Evolutionary conservation across 495 filamentous ascomycete genomes (phyloP), one percentile per base, ranked within the genome.

Genomic region (Penicillium angulare): DNA sequence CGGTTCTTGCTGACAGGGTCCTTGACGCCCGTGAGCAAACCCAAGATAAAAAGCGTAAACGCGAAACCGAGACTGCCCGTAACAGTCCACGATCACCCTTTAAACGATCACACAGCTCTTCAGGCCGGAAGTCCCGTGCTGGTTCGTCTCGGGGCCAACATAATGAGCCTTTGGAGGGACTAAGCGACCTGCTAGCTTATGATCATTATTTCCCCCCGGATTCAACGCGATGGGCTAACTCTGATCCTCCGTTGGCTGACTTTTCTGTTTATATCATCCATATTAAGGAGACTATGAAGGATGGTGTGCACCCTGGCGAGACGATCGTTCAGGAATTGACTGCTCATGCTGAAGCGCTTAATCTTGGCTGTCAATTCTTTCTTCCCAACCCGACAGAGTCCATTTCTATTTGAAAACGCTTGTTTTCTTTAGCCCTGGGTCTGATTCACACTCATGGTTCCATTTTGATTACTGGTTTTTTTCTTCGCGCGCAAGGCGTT

Each of bases 301-400:
- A 89, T 61, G 88, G 82, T 13, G 79, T 81, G 10, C 61, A 73
- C 35, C 79, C 85, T 0, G 74, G 77, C 0, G 81, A 87, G 18
- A 78, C 56, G 3, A 93, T 97, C 9, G 56, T 92, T n/a, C 50
- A 63, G 47, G 78, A 95, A 56, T 67, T 97, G 40, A 51, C 66
- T 44, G 74, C 75, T 34, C 79, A 86, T 54, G 88, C 88, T 47
- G 61, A 69, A 40, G 70, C 75, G 43, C 76, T 78, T 5, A 73
- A 75, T 47, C 52, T 96, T 55, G 95, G 93, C 0, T 92, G 89
- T 56, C 79, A 85, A 49, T 96, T 95, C 71, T 69, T 84, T 7
- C 74, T 96, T 36, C 81, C 84, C 5, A 67, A 72, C 55, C 66
- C 72, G 39, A 86, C 87, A 18, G 61, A 73, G 38, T 64, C 64